Evolutionary conservation across 371 early-diverging fungal species (phyloP).

Genomic region (Capillidium heterosporum): DNA sequence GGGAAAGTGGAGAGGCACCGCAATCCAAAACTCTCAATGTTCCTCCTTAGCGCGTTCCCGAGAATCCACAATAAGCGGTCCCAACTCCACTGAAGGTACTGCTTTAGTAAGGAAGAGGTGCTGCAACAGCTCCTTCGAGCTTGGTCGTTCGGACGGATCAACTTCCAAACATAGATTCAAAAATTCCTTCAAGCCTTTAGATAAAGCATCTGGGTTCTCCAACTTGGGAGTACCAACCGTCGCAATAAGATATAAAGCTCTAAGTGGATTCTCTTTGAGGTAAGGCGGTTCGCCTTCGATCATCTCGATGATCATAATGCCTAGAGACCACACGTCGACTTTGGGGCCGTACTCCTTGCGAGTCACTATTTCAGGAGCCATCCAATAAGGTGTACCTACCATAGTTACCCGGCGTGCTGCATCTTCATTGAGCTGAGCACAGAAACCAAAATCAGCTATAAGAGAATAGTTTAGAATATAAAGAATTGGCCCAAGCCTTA

Average conservation of each 20-base stretch:
- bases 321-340: conserved; percentile 88
- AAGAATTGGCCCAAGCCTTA: conserved; percentile 63
- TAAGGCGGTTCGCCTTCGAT: conserved; percentile 10
- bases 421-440: conserved; percentile 55
- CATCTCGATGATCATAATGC: conserved; percentile 42
- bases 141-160: conserved; percentile 22
- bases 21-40: background rate
- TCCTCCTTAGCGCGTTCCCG: background rate
- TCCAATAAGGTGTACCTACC: conserved; percentile 77
- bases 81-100: conserved; percentile 8
- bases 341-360: conserved; percentile 68
- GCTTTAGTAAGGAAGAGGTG: conserved; percentile 17
- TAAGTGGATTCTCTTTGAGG: conserved; percentile 4
- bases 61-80: background rate
- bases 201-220: conserved; percentile 26
- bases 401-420: conserved; percentile 55
- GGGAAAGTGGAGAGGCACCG: no score
- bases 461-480: conserved; percentile 58
- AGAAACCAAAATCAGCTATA: conserved; percentile 79
- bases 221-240: conserved; percentile 36
- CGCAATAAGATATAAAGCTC: conserved; percentile 35
- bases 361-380: conserved; percentile 88
- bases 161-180: conserved; percentile 22
- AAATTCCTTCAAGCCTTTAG: conserved; percentile 29
- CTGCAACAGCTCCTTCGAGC: conserved; percentile 19